Evolutionary conservation across 2,329 filamentous ascomycete genomes (phyloP), one percentile per base, ranked within the genome.

Genomic region (Aurifilum marmelostoma): DNA sequence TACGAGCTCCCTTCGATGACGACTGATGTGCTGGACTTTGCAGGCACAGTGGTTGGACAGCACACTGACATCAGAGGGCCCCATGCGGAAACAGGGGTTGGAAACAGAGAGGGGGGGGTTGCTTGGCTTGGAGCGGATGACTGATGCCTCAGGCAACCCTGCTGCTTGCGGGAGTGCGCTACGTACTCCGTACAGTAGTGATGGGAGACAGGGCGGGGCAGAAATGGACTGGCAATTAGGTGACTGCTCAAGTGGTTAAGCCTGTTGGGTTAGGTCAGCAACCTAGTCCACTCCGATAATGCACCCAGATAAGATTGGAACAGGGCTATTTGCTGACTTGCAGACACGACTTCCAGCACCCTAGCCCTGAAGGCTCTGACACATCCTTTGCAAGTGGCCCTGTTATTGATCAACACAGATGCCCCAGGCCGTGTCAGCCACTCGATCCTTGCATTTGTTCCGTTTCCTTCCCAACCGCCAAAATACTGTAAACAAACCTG

Each of bases 381-480:
- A 65, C 52, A 65, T 58, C 63, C 11, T 47, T 65, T 14, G 27
- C 29, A 18, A 65, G 32, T 58, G 63, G 50, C 34, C 63, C 63
- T 54, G 34, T 34, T 56, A 65, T 65, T 65, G 63, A 58, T 65
- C 62, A 64, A 64, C 62, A 64, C 32, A 39, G 12, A 37, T 64
- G 21, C 62, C 62, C 62, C 62, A 64, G 62, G 47, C 62, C 62
- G 47, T 64, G 32, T 43, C 62, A 64, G 62, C 63, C 63, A 65
- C 50, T 58, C 63, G 63, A 65, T 65, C 63, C 63, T 65, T 65
- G 63, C 63, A 65, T 65, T 56, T 43, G 61, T 63, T 58, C 52
- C 63, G 63, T 65, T 65, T 65, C 63, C 63, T 65, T 54, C 32
- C 63, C 63, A 65, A 65, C 56, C 27, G 37, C 50, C 39, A 58